Evolutionary conservation across 1,284 basidiomycete species (phyloP).

Genomic region (Afroboletus lepidellus): DNA sequence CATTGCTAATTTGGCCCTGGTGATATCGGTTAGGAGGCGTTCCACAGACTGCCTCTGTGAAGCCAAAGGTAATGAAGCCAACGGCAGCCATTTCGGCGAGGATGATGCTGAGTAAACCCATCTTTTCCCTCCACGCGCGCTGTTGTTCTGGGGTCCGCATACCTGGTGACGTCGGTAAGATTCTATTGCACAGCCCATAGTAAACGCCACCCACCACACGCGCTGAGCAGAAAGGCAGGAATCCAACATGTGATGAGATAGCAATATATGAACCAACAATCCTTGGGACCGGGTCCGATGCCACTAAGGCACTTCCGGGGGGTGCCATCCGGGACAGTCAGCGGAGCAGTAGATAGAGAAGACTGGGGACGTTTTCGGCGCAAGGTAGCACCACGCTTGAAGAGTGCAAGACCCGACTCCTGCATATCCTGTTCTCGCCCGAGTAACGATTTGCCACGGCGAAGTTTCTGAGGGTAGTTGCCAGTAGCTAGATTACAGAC

Average conservation of each 20-base stretch:
- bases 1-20: conserved; percentile 73
- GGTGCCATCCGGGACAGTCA: conserved; percentile 40
- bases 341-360: conserved; percentile 35
- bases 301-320: conserved; percentile 63
- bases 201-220: conserved; percentile 54
- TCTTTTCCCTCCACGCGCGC: conserved; percentile 98
- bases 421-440: conserved; percentile 84
- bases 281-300: conserved; percentile 83
- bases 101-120: conserved; percentile 88
- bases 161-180: conserved; percentile 45
- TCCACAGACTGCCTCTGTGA: conserved; percentile 93
- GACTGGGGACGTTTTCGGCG: conserved; percentile 65
- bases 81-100: conserved; percentile 84
- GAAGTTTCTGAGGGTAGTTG: conserved; percentile 72
- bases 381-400: conserved; percentile 79
- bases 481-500: conserved; percentile 63
- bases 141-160: conserved; percentile 92
- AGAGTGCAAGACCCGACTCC: conserved; percentile 84
- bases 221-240: conserved; percentile 68
- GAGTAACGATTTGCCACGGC: conserved; percentile 85
- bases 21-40: conserved; percentile 79
- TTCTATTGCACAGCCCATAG: background rate
- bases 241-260: conserved; percentile 84
- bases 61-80: conserved; percentile 99
- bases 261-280: conserved; percentile 96